phyloP scores from a whole-genome alignment of 202 grass and related monocot species.

The Eragrostis tef region DNA sequence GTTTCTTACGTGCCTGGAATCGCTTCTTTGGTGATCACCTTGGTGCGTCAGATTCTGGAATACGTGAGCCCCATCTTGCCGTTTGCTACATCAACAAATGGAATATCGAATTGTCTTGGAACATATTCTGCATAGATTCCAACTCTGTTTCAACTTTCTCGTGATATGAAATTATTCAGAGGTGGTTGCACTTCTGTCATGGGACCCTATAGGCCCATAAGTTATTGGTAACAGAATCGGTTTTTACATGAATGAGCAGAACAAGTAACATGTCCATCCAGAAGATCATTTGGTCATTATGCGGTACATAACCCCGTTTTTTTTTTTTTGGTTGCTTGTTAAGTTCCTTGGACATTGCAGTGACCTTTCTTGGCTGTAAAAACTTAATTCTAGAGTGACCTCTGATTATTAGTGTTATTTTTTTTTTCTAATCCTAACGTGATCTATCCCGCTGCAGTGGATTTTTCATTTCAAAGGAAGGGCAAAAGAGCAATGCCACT shows the following conservation, averaged over 20 bases:
- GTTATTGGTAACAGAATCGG: conserved; percentile 6
- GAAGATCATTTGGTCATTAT: conserved; percentile 34
- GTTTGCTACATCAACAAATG: conserved; percentile 38
- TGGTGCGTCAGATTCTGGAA: conserved; percentile 43
- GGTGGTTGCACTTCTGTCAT: background rate
- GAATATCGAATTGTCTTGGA: conserved; percentile 53
- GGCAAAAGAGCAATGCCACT: conserved; percentile 49
- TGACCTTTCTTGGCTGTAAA: background rate
- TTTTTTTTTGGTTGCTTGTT: background rate
- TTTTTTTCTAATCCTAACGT: conserved; percentile 25
- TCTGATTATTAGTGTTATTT: background rate
- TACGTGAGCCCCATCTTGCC: conserved; percentile 23
- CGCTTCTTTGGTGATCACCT: conserved; percentile 18
- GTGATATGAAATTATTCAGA: conserved; percentile 36
- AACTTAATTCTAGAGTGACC: background rate
- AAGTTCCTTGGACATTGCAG: conserved; percentile 37
- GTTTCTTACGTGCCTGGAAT: conserved; percentile 41
- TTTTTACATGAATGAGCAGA: conserved; percentile 25
- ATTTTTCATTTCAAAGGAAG: conserved; percentile 68
- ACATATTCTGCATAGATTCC: conserved; percentile 56
- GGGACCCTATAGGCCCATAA: conserved; percentile 6
- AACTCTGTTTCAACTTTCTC: conserved; percentile 41
- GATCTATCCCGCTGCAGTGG: conserved; percentile 51
- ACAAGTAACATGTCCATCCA: background rate
- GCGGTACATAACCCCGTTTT: background rate